A percentile compares a stretch with the other conserved stretches of the same genome.
phyloP scores from a whole-genome alignment of 1,284 basidiomycete genomes.

The Tilletia indica region DNA sequence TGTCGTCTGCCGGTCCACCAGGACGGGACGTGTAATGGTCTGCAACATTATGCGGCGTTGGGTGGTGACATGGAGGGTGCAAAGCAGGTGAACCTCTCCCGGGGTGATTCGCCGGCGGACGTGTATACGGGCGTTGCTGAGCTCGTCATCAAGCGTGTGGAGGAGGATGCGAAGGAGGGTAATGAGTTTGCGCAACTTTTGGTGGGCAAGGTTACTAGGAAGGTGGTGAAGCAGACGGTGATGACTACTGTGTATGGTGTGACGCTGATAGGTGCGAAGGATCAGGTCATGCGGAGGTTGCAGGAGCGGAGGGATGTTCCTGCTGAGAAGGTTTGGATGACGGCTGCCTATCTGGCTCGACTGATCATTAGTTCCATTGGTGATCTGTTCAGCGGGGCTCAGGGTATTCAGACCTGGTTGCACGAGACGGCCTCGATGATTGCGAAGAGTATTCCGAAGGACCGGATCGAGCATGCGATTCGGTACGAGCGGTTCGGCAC shows the following conservation, averaged over 20 bases:
- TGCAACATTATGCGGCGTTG: slow-evolving; percentile 97
- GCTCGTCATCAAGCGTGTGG: slow-evolving; percentile 59
- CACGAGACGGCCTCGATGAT: slow-evolving; percentile 79
- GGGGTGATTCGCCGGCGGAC: slow-evolving; percentile 83
- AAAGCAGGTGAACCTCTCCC: slow-evolving; percentile 84
- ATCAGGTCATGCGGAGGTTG: slow-evolving; percentile 89
- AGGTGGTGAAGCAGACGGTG: slow-evolving; percentile 98
- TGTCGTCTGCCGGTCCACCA: slow-evolving; percentile 90
- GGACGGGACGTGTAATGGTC: slow-evolving; percentile 96
- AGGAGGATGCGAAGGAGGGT: slow-evolving; percentile 62
- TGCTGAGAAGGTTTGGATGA: slow-evolving; percentile 70
- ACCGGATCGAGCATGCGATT: slow-evolving; percentile 66
- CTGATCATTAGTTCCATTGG: slow-evolving; percentile 65
- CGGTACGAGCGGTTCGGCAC: slow-evolving; percentile 18
- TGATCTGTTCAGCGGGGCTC: slow-evolving; percentile 87
- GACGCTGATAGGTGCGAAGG: slow-evolving; percentile 89
- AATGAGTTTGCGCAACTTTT: slow-evolving; percentile 67
- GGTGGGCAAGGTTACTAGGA: slow-evolving; percentile 78
- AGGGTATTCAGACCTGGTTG: slow-evolving; percentile 88
- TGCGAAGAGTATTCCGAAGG: slow-evolving; percentile 78
- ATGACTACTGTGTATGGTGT: slow-evolving; percentile 99
- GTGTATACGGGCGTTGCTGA: slow-evolving; percentile 91
- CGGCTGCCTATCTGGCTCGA: slow-evolving; percentile 72
- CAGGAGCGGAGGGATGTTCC: slow-evolving; percentile 73
- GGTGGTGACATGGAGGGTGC: slow-evolving; percentile 89